A percentile compares a stretch with the other conserved stretches of the same genome.
Conservation (phyloP, 2,329 filamentous ascomycete genomes). For the Dothideomycetes sp. region DNA sequence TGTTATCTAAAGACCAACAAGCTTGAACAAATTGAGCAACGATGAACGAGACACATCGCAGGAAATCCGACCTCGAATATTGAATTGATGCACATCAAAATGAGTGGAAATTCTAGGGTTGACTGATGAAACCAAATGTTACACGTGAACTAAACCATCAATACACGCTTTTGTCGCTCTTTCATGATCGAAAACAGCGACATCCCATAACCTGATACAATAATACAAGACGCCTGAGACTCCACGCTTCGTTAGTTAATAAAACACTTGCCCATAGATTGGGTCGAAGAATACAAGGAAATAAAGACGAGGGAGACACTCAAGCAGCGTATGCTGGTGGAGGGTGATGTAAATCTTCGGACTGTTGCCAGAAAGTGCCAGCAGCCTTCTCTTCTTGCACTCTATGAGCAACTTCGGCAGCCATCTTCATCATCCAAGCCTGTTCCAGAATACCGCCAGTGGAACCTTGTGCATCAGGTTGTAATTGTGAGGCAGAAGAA, state of each 20-base stretch:
- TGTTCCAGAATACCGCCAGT: conserved; percentile 58
- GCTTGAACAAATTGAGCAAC: neutral
- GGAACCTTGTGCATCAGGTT: conserved; percentile 6
- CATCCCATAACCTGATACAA: neutral
- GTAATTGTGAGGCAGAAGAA: conserved; percentile 5
- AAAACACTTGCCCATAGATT: conserved; percentile 1
- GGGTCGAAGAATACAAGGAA: neutral
- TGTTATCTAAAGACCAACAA: conserved; percentile 34
- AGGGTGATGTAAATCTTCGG: conserved; percentile 20
- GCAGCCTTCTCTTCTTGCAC: conserved; percentile 74
- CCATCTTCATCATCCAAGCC: conserved; percentile 89
- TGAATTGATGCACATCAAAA: too few relatives aligned
- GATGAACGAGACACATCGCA: too few relatives aligned
- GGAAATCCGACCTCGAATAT: too few relatives aligned
- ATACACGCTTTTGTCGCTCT: too few relatives aligned
- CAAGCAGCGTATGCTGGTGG: conserved; percentile 30
- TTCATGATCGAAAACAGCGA: too few relatives aligned
- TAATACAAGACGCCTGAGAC: neutral
- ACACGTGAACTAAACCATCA: too few relatives aligned
- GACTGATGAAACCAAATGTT: too few relatives aligned
- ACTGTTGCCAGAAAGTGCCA: conserved; percentile 18
- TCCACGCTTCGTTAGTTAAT: conserved; percentile 6
- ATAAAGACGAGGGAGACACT: conserved; percentile 11
- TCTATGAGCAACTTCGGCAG: conserved; percentile 76
- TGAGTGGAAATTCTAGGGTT: too few relatives aligned